Evolutionary conservation across 371 early-diverging fungal genomes (phyloP), one percentile per base, ranked within the genome.

Genomic region (Umbelopsis sp.): DNA sequence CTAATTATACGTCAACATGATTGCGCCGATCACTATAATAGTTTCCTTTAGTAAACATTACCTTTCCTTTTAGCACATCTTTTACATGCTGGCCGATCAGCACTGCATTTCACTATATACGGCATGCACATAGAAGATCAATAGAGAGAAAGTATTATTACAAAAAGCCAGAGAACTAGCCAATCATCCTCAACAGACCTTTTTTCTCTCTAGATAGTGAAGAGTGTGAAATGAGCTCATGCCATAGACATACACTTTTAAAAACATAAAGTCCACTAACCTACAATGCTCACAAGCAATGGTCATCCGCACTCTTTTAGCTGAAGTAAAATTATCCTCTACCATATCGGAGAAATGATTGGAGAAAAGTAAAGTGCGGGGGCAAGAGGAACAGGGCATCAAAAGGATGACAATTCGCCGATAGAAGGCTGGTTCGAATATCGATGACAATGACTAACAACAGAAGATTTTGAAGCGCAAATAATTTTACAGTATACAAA

Each of bases 201-300:
- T 57, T 57, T 35, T 57, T 57, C 18, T 57, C 57, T 35, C 57
- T 57, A 16, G 18, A 29, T 18, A 4, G 57, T 24, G n/a, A 4
- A 48, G 48, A 16, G 48, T 6, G 7, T 16, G 18, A 1, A 48
- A n/a, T 48, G 16, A n/a, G 20, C n/a, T 14, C 20, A 48, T 48
- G 48, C 1, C 6, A 16, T 48, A 12, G 20, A 48, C 20, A 16
- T 20, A n/a, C 18, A n/a, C 20, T 16, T 11, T n/a, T n/a, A 48
- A 12, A 22, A 20, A 18, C 48, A 37, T 11, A 4, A 4, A 14
- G 8, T 18, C 9, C 6, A 57, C 57, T 57, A 32, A 35, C 57
- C 57, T 57, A 35, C 57, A 57, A 7, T 35, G 57, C 57, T 57
- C 57, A 35, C 57, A 57, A 8, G 57, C 57, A 29, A 57, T 29